Percentiles rank a stretch among this genome's conserved stretches.
These are phyloP conservation scores for Volvox reticuliferus DNA, from an alignment of 139 green algal genomes.

Conservation along the genomic window DNA sequence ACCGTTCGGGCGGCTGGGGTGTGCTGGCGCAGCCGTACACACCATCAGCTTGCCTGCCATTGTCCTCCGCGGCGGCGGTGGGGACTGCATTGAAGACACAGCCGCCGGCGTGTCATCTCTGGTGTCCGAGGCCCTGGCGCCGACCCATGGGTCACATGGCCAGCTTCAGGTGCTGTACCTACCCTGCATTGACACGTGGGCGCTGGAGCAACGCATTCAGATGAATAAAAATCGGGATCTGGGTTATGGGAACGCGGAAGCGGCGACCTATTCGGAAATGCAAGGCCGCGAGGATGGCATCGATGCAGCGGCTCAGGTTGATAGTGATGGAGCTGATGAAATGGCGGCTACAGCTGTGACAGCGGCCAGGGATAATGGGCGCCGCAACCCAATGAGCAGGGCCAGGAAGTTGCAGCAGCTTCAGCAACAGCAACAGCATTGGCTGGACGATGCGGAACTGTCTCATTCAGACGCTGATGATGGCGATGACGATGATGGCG, in stretches of 20 bases:
- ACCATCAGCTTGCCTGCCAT: conserved; percentile 28
- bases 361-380: too few relatives aligned
- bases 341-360: background rate
- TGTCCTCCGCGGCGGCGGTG: background rate
- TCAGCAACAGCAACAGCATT: background rate
- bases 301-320: background rate
- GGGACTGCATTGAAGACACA: background rate
- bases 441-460: too few relatives aligned
- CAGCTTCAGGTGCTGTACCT: conserved; percentile 27
- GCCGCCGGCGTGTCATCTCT: conserved; percentile 37
- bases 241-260: background rate
- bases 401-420: too few relatives aligned
- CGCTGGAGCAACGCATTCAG: conserved; percentile 22
- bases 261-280: too few relatives aligned
- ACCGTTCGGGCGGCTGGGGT: too few relatives aligned
- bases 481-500: background rate
- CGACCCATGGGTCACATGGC: conserved; percentile 12
- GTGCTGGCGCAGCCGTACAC: background rate
- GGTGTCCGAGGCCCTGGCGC: conserved; percentile 13
- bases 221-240: background rate
- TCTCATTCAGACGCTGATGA: background rate
- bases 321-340: background rate
- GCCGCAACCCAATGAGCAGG: too few relatives aligned
- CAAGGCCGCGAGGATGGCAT: background rate
- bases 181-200: conserved; percentile 34